A percentile compares a stretch with the other conserved stretches of the same genome.
phyloP scores from a whole-genome alignment of 192 early-diverging fungal species.

The Entomortierella lignicola region DNA sequence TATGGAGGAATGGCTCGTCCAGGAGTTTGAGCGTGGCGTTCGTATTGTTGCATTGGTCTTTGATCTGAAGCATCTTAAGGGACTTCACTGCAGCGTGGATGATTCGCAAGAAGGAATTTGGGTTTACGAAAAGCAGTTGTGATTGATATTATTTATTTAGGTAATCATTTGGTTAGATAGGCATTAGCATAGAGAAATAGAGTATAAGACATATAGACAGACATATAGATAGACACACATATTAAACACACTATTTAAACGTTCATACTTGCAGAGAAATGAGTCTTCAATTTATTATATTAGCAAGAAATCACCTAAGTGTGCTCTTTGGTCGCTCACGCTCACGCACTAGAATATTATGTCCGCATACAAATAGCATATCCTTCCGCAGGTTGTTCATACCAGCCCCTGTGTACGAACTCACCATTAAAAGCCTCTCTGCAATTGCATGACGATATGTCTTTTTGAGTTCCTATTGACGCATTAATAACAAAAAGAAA shows the following conservation, averaged over 20 bases:
- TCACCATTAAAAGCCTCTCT: slow-evolving; percentile 70
- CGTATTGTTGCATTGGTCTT: slow-evolving; percentile 65
- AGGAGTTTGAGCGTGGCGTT: slow-evolving; percentile 57
- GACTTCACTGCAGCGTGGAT: slow-evolving; percentile 42
- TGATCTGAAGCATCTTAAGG: slow-evolving; percentile 61
- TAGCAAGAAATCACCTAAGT: slow-evolving; percentile 5
- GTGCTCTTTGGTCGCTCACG: slow-evolving; percentile 43
- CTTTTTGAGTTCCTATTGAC: slow-evolving; percentile 29
- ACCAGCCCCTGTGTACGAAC: slow-evolving; percentile 65
- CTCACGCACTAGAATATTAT: slow-evolving; percentile 35
- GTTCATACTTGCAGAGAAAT: not conserved
- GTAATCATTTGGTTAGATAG: too few species aligned
- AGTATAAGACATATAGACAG: not conserved
- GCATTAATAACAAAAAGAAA: not conserved
- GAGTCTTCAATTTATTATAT: not conserved
- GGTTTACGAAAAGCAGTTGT: slow-evolving; percentile 34
- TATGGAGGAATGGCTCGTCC: slow-evolving; percentile 57
- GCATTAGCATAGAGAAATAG: too few species aligned
- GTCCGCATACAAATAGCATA: slow-evolving; percentile 65
- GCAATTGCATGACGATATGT: slow-evolving; percentile 50
- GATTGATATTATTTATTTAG: too few species aligned
- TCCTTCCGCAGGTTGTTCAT: slow-evolving; percentile 79
- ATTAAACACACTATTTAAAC: too few species aligned
- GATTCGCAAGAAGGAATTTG: slow-evolving; percentile 63
- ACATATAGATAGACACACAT: too few species aligned